Evolutionary conservation across 2,329 filamentous ascomycete genomes (phyloP).

Genomic region (Lachnellula arida): DNA sequence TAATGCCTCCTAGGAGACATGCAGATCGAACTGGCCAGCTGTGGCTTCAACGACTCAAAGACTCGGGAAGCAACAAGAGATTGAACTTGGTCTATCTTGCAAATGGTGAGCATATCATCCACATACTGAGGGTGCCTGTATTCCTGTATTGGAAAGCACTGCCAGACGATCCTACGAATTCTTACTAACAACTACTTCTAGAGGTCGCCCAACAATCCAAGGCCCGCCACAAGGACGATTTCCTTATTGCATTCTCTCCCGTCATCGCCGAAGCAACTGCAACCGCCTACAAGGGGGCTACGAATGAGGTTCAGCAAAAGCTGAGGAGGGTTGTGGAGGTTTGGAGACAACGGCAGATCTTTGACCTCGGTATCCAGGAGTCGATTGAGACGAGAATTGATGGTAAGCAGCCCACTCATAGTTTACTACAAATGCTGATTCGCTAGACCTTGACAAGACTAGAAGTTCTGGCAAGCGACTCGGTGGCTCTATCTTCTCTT

Average conservation of each 20-base stretch:
- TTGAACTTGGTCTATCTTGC: conserved; percentile 91
- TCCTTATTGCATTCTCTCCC: conserved; percentile 85
- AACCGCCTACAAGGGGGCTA: conserved; percentile 84
- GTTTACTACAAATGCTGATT: conserved; percentile 7
- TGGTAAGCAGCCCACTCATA: conserved; percentile 48
- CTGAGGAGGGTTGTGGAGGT: conserved; percentile 87
- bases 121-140: neutral
- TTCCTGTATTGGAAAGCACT: neutral
- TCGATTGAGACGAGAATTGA: conserved; percentile 76
- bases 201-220: conserved; percentile 97
- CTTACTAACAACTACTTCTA: conserved; percentile 33
- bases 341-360: conserved; percentile 83
- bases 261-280: conserved; percentile 87
- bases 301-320: conserved; percentile 81
- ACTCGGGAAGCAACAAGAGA: conserved; percentile 79
- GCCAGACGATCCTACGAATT: neutral
- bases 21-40: conserved; percentile 87
- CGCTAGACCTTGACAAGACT: conserved; percentile 57
- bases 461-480: conserved; percentile 48
- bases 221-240: conserved; percentile 86
- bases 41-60: conserved; percentile 86
- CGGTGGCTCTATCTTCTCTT: conserved; percentile 68
- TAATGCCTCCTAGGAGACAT: conserved; percentile 62
- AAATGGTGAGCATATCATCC: conserved; percentile 62
- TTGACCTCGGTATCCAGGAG: conserved; percentile 73